Evolutionary conservation across 768 basidiomycete genomes (phyloP), one percentile per base, ranked within the genome.

Genomic region (Leucosporidium scottii): DNA sequence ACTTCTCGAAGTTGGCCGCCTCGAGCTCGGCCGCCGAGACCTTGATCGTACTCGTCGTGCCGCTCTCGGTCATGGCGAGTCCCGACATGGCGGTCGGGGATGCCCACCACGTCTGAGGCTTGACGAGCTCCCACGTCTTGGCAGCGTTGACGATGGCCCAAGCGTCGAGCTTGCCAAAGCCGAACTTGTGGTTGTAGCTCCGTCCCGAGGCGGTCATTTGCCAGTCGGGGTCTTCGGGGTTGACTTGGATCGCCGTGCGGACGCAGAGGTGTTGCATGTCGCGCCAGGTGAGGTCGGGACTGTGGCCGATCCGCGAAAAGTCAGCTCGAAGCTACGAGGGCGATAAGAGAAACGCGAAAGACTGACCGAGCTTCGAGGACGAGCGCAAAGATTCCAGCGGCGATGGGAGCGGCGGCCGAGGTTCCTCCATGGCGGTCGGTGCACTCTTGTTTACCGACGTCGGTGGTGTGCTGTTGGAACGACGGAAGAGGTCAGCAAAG

Each of bases 401-500:
- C 96, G 71, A 98, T 90, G 10, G 96, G 96, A 10, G 96, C 96
- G 7, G 96, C 96, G 28, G 96, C 96, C 21, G 94, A 97, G 2
- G 96, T 99, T 21, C 96, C 96, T 28, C 96, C 96, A 75, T 99
- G 96, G 0, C 80, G 83, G 50, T 81, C 82, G 1, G 93, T 84
- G 78, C 96, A 99, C 59, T 84, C 81, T 70, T 88, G 84, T 77
- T 88, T 83, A 13, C 93, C 93, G 56, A 88, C 87, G 76, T 98
- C 96, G 20, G 93, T 97, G 8, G 96, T 99, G 55, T 91, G 87
- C 93, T 97, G 75, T 23, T 31, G n/a, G 58, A 64, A 58, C 20
- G 15, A n/a, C 44, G 8, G 7, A 13, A 36, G 31, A 59, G 74
- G 13, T 66, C 31, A 73, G 74, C n/a, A 27, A 18, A 62, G 18